A percentile compares a stretch with the other conserved stretches of the same genome.
Conservation (phyloP, 75 land plant species). For the Gnetum montanum region DNA sequence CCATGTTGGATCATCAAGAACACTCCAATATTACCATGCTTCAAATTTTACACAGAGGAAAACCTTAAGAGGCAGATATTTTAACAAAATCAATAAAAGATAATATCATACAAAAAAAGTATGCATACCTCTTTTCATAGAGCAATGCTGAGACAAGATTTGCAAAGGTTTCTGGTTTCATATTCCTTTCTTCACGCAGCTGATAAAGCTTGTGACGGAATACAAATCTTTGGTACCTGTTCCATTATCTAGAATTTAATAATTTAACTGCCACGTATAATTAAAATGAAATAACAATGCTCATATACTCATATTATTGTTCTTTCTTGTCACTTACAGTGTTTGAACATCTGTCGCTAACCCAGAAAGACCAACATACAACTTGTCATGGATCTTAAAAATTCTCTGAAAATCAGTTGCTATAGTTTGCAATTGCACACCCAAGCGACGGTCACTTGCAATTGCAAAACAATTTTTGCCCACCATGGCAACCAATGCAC, state of each 20-base stretch:
- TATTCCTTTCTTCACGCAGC: conserved; percentile 88
- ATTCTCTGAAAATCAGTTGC: conserved; percentile 91
- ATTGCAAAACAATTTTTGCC: conserved; percentile 98
- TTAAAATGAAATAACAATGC: too few species aligned
- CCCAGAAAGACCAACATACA: conserved; percentile 87
- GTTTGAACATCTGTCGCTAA: conserved; percentile 94
- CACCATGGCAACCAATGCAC: conserved; percentile 94
- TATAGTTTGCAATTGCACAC: conserved; percentile 88
- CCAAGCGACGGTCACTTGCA: conserved; percentile 89
- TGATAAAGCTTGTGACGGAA: conserved; percentile 89
- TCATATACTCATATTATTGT: too few species aligned
- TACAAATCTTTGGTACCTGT: conserved; percentile 74
- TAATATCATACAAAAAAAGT: background rate
- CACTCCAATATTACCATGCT: too few species aligned
- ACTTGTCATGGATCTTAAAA: conserved; percentile 73
- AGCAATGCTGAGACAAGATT: conserved; percentile 90
- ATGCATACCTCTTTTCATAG: conserved; percentile 85
- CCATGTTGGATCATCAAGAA: too few species aligned
- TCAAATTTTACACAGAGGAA: too few species aligned
- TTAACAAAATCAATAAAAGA: too few species aligned
- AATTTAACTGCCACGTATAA: too few species aligned
- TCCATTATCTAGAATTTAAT: conserved; percentile 5
- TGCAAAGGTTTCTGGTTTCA: conserved; percentile 96
- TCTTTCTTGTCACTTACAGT: conserved; percentile 65
- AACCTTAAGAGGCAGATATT: background rate